Base-by-base conservation (phyloP, 352 stramenopile species). In the Lagenidium giganteum region DNA sequence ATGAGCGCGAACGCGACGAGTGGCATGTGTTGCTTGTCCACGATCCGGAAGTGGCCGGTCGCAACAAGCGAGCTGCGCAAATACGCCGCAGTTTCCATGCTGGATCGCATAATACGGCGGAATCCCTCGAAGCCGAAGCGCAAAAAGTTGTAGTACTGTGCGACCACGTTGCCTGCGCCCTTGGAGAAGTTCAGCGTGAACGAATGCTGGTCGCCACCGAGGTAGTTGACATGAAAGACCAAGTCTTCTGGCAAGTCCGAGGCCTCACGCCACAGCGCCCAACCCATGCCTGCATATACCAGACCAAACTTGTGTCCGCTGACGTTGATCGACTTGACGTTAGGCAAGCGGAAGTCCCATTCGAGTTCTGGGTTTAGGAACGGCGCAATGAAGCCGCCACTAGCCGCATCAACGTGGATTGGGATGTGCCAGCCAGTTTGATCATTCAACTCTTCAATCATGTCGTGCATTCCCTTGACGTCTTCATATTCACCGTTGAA, bases 101-200 rank as follows among this genome's bases (percentile, higher is more conserved):
- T 90, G n/a, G 84, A 79, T 41, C 93, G 67, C 73, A 96, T 89
- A 53, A 96, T 96, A 33, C 49, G 59, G 13, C 60, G 70, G 68
- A 95, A 97, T 39, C 90, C 90, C 8, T 95, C 76, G 32, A 83
- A 88, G 28, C 90, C 90, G 41, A 97, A 87, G 20, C 90, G 84
- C 45, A 97, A 48, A 44, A 97, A 87, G 70, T 96, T 96, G 70
- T 97, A 97, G 59, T 96, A 96, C 63, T 97, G 84, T 13, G 80
- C 81, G 9, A 96, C 55, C 24, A 96, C 83, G 42, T 92, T 94
- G 27, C 83, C 77, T 0, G 90, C 90, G 21, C 87, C 86, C 56
- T 95, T 93, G 37, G 77, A 95, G 40, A 97, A 97, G 70, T 97
- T 96, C 27, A 97, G 80, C 44, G 90, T 97, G 57, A 96, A 93